Evolutionary conservation across 1,139 yeast genomes (phyloP), one percentile per base, ranked within the genome.

Genomic region (Nakaseomyces nivariensis): DNA sequence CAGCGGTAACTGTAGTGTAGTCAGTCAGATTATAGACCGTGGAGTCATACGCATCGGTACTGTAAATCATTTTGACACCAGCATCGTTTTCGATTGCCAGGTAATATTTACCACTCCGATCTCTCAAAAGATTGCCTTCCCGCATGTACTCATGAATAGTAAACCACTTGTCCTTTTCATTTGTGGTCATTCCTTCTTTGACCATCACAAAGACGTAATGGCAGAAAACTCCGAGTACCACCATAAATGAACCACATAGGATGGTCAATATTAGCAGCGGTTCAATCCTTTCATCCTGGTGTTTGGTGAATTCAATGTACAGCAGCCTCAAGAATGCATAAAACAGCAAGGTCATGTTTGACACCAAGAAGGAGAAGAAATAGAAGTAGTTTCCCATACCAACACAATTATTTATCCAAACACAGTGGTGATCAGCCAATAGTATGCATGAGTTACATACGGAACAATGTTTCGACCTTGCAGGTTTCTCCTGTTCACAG

Each of bases 331-430:
- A 8, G 25, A 76, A 75, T 0, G 95, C 97, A 63, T 87, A 85
- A 1, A 69, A 58, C 54, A 88, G 69, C 43, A 84, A 72, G 54
- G 75, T 64, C 37, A 76, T 64, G 54, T 86, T 83, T 36, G 81
- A 69, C 0, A 74, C 37, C 44, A 92, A 67, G 59, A 83, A 90
- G 7, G 69, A 54, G 48, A 85, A 59, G 61, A 92, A 92, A 76
- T 81, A 86, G 44, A 77, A 71, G 66, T 80, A 85, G 61, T 92
- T 92, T 48, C 78, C 73, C 58, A 75, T 75, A 0, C 97, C 97
- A 33, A 92, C 77, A 67, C 97, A 92, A 61, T 86, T 89, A 68
- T 90, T 90, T 51, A 90, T 70, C 96, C 97, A 92, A n/a, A 88
- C 68, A 63, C 98, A 92, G 67, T 92, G 97, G 63, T 92, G 98